phyloP scores from a whole-genome alignment of 2,329 filamentous ascomycete genomes.

The Metarhizium rileyi region DNA sequence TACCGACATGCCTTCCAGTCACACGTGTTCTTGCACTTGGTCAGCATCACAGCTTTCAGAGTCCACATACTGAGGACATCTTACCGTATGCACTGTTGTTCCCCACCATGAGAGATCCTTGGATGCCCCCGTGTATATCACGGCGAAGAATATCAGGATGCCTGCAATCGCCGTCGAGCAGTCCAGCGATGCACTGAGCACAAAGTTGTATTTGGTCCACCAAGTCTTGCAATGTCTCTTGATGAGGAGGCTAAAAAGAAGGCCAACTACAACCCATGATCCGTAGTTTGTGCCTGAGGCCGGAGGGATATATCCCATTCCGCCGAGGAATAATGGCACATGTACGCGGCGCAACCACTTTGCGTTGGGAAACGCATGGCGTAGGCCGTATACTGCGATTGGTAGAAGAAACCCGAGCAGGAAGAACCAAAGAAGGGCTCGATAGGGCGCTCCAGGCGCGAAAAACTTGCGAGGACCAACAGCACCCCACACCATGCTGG shows the following conservation, averaged over 20 bases:
- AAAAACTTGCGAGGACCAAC: slow-evolving; percentile 48
- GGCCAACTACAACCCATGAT: slow-evolving; percentile 20
- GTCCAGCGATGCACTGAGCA: slow-evolving; percentile 22
- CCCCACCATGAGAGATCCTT: slow-evolving; percentile 21
- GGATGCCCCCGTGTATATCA: slow-evolving; percentile 19
- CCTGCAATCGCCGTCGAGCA: slow-evolving; percentile 21
- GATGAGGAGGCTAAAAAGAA: slow-evolving; percentile 17
- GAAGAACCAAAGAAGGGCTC: slow-evolving; percentile 42
- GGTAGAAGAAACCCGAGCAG: slow-evolving; percentile 40
- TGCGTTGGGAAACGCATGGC: slow-evolving; percentile 13
- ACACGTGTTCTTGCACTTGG: not conserved
- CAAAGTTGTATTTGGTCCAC: slow-evolving; percentile 23
- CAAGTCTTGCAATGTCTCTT: slow-evolving; percentile 16
- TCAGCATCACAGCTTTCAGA: not conserved
- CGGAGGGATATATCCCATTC: slow-evolving; percentile 20
- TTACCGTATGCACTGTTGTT: slow-evolving; percentile 8
- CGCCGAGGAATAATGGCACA: slow-evolving; percentile 20
- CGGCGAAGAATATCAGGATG: slow-evolving; percentile 24
- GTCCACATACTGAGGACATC: not conserved
- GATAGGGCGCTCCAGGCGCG: slow-evolving; percentile 38
- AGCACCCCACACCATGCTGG: slow-evolving; percentile 45
- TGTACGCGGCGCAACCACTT: slow-evolving; percentile 20
- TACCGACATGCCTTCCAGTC: not conserved
- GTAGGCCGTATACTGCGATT: slow-evolving; percentile 31
- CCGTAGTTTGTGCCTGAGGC: slow-evolving; percentile 24